Evolutionary conservation across 2,329 filamentous ascomycete species (phyloP).

Genomic region (Fragosphaeria purpurea): DNA sequence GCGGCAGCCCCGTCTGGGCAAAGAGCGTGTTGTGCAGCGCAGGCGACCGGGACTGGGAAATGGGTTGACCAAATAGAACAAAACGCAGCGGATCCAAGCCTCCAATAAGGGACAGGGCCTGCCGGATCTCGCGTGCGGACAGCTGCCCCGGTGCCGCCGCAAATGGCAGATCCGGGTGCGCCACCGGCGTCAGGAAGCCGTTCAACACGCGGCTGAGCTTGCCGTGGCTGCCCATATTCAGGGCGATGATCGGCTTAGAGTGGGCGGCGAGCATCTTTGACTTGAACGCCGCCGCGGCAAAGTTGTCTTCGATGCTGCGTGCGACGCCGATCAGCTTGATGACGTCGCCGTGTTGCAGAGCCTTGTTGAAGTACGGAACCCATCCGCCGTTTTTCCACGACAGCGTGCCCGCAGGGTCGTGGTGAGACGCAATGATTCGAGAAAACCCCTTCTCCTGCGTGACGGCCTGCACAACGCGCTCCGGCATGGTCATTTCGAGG

Average conservation of each 20-base stretch:
- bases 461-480: slow-evolving; percentile 61
- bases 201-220: slow-evolving; percentile 89
- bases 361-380: slow-evolving; percentile 82
- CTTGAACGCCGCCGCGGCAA: slow-evolving; percentile 73
- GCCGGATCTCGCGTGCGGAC: slow-evolving; percentile 79
- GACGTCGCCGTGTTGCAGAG: slow-evolving; percentile 80
- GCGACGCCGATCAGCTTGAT: slow-evolving; percentile 90
- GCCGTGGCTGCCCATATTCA: slow-evolving; percentile 87
- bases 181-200: slow-evolving; percentile 87
- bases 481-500: slow-evolving; percentile 77
- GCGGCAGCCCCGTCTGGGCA: slow-evolving; percentile 64
- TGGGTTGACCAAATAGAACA: slow-evolving; percentile 79
- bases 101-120: slow-evolving; percentile 67
- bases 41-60: slow-evolving; percentile 73
- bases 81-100: slow-evolving; percentile 68
- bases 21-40: slow-evolving; percentile 86
- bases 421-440: slow-evolving; percentile 88
- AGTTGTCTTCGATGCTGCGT: slow-evolving; percentile 71
- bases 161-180: slow-evolving; percentile 78
- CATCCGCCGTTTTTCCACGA: slow-evolving; percentile 92
- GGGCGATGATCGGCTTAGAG: slow-evolving; percentile 75
- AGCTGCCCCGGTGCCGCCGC: slow-evolving; percentile 92
- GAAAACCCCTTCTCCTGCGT: slow-evolving; percentile 58
- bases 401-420: slow-evolving; percentile 68
- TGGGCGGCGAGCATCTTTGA: slow-evolving; percentile 61